Evolutionary conservation across 257 asterid species (phyloP), one percentile per base, ranked within the genome.

Genomic region (Ocimum tenuiflorum): DNA sequence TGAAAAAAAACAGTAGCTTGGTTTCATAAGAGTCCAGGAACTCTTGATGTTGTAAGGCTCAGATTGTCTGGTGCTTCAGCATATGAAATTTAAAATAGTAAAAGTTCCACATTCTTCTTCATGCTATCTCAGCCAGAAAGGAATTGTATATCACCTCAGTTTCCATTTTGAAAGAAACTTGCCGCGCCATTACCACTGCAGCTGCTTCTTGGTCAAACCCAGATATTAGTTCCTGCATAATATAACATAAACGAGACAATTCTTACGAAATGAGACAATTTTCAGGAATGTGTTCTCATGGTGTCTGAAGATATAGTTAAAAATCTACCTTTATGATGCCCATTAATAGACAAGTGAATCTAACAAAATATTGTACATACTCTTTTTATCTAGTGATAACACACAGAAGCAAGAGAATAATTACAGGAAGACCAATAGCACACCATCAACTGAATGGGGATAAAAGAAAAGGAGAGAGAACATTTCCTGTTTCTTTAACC

Each of bases 161-260:
- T 79, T 92, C 98, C 98, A 92, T 92, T 80, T 84, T 92, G 79
- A 87, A 82, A 42, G 98, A 87, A 81, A 89, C 96, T 65, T 83
- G 95, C 31, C 96, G 97, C 65, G 98, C 89, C 95, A 92, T 78
- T 61, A 92, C 96, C 63, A 85, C 97, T 35, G 94, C 96, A 38
- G 98, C 98, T 71, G 97, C 95, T 83, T 92, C 98, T 85, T 92
- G 98, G 79, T 92, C 98, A 84, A 92, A 92, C 76, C 98, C 98
- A 67, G 96, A 87, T 75, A 89, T 75, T 57, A 92, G 71, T 59
- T 89, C 99, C 99, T 92, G 88, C 69, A 67, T 60, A 80, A 73
- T 68, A 75, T 13, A 65, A 66, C 48, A 42, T 38, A 29, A 67
- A 70, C 27, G 67, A 74, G 49, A 35, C 35, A 50, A 53, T 39